Percentiles rank a stretch among this genome's conserved stretches.
Conservation (phyloP, 495 filamentous ascomycete species). For the Recurvomyces mirabilis region DNA sequence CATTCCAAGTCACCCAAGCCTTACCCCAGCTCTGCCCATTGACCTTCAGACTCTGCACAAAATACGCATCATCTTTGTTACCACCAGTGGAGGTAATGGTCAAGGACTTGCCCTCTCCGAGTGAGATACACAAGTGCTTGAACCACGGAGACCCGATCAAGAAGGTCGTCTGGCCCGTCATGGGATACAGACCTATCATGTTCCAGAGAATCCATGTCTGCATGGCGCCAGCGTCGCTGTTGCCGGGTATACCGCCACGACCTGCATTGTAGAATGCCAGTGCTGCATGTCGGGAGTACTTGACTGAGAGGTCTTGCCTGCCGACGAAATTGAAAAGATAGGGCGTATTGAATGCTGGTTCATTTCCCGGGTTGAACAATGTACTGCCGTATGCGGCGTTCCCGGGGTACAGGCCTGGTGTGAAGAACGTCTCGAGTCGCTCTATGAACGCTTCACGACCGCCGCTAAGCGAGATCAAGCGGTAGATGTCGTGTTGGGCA, state of each 20-base stretch:
- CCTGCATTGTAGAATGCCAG: constrained; percentile 42
- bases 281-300: constrained; percentile 42
- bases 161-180: constrained; percentile 55
- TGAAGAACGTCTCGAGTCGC: constrained; percentile 54
- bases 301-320: constrained; percentile 48
- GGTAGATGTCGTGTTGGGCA: constrained; percentile 54
- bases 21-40: constrained; percentile 42
- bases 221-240: constrained; percentile 61
- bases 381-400: constrained; percentile 36
- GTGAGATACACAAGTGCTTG: constrained; percentile 43
- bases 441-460: constrained; percentile 45
- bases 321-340: constrained; percentile 62
- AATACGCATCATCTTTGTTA: constrained; percentile 37
- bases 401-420: constrained; percentile 40
- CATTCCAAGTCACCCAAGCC: constrained; percentile 52
- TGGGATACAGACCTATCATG: constrained; percentile 57
- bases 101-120: constrained; percentile 44
- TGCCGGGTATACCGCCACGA: constrained; percentile 47
- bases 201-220: constrained; percentile 59
- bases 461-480: constrained; percentile 46
- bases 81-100: constrained; percentile 43
- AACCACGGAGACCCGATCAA: constrained; percentile 56
- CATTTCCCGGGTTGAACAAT: constrained; percentile 59
- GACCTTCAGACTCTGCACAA: constrained; percentile 43
- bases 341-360: constrained; percentile 56